A percentile compares a stretch with the other conserved stretches of the same genome.
Conservation (phyloP, 2,329 filamentous ascomycete species). For the Cladobotryum protrusum region DNA sequence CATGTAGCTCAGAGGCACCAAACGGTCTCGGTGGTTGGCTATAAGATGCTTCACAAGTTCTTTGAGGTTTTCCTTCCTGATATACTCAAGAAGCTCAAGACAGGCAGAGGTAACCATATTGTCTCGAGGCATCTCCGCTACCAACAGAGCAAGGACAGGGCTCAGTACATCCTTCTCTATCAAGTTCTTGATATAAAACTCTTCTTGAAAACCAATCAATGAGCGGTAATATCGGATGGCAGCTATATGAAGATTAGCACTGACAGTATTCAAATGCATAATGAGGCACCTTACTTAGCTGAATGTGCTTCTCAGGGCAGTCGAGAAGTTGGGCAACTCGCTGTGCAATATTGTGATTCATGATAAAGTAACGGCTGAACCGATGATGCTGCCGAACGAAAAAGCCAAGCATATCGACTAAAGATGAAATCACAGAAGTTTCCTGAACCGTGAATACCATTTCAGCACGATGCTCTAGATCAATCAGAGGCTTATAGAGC, state of each 20-base stretch:
- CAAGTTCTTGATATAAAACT: slow-evolving; percentile 83
- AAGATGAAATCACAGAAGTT: slow-evolving; percentile 82
- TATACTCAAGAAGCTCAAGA: slow-evolving; percentile 87
- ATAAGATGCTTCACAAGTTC: slow-evolving; percentile 78
- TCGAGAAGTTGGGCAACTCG: slow-evolving; percentile 76
- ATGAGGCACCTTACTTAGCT: slow-evolving; percentile 58
- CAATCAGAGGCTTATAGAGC: slow-evolving; percentile 80
- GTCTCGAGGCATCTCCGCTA: slow-evolving; percentile 81
- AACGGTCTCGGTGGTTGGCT: slow-evolving; percentile 71
- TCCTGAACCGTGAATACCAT: slow-evolving; percentile 73
- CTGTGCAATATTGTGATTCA: slow-evolving; percentile 69
- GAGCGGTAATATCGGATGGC: slow-evolving; percentile 92
- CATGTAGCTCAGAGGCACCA: slow-evolving; percentile 72
- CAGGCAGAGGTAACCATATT: slow-evolving; percentile 92
- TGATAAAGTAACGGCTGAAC: slow-evolving; percentile 81
- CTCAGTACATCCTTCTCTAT: slow-evolving; percentile 75
- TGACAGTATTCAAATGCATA: background rate
- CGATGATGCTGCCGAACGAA: slow-evolving; percentile 86
- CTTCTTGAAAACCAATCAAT: slow-evolving; percentile 77
- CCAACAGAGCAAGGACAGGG: slow-evolving; percentile 76
- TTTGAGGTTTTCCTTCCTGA: slow-evolving; percentile 76
- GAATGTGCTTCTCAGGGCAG: slow-evolving; percentile 85
- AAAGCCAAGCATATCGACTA: slow-evolving; percentile 90
- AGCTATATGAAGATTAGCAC: slow-evolving; percentile 41
- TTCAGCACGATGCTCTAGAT: slow-evolving; percentile 64